These are phyloP conservation scores for Rosa lucieae DNA, from an alignment of 306 rosid genomes.

Conservation along the genomic window DNA sequence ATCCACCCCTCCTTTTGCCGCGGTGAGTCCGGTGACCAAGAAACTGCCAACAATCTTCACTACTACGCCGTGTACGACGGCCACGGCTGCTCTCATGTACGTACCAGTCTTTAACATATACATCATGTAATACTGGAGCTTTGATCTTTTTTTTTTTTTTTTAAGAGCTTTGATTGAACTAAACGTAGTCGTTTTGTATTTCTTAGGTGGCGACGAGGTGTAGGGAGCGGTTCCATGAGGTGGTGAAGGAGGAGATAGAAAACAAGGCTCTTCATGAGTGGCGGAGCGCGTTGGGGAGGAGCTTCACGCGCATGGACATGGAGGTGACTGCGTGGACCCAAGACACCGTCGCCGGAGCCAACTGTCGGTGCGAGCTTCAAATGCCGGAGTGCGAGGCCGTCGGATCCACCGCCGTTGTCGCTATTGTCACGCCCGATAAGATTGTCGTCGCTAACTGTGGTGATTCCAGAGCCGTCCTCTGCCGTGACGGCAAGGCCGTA, in stretches of 20 bases:
- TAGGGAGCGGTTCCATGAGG: conserved; percentile 52
- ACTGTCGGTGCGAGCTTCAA: conserved; percentile 56
- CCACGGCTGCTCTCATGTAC: conserved; percentile 75
- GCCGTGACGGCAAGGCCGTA: conserved; percentile 53
- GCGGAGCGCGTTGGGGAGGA: conserved; percentile 49
- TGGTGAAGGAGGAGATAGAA: conserved; percentile 51
- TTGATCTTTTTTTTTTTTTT: too few relatives aligned
- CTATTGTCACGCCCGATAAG: conserved; percentile 47
- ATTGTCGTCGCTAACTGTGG: conserved; percentile 64
- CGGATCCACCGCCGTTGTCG: conserved; percentile 64
- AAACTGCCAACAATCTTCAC: conserved; percentile 25
- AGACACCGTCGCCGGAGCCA: conserved; percentile 19
- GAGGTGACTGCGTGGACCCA: conserved; percentile 40
- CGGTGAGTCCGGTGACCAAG: neutral
- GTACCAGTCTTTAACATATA: neutral
- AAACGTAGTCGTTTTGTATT: neutral
- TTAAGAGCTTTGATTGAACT: neutral
- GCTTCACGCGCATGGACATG: conserved; percentile 55
- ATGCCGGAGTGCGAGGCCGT: conserved; percentile 62
- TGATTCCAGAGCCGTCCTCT: conserved; percentile 65
- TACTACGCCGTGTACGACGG: conserved; percentile 67
- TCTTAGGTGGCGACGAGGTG: conserved; percentile 58
- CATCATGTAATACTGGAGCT: neutral
- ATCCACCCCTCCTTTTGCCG: conserved; percentile 31
- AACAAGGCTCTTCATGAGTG: conserved; percentile 26